Evolutionary conservation across 73 alveolate species (phyloP).

Genomic region (Uronychia setigera): DNA sequence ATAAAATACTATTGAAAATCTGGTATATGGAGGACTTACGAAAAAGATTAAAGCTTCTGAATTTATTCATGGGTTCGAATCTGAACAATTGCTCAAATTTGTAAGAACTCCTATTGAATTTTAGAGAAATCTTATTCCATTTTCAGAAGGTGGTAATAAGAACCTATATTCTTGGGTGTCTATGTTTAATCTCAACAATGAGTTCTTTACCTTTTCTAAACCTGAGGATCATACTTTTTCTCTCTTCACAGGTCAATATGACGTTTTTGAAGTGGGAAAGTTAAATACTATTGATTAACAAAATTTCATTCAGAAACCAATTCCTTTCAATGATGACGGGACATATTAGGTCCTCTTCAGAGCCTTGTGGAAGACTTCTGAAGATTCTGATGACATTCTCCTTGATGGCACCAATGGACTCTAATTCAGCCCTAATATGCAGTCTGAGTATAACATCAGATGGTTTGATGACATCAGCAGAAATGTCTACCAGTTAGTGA

Average conservation of each 20-base stretch:
- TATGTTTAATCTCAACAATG: too few relatives aligned
- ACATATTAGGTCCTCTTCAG: not conserved
- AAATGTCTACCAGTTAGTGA: not conserved
- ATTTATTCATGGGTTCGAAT: not conserved
- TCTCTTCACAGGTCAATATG: not conserved
- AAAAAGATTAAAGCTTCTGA: not conserved
- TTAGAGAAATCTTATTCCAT: not conserved
- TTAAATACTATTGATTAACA: not conserved
- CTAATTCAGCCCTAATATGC: not conserved
- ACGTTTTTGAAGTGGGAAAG: not conserved
- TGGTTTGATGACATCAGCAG: not conserved
- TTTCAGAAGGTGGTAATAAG: not conserved
- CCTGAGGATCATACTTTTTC: not conserved
- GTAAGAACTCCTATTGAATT: not conserved
- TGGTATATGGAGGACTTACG: not conserved
- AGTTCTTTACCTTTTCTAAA: not conserved
- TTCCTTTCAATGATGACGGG: not conserved
- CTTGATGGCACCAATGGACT: not conserved
- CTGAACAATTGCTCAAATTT: not conserved
- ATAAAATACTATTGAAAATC: not conserved
- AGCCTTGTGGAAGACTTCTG: not conserved
- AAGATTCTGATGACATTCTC: not conserved
- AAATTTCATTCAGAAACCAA: not conserved
- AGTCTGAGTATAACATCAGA: not conserved
- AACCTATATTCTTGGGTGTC: not conserved